These are phyloP conservation scores for Trichosporon sp. DNA, from an alignment of 1,284 basidiomycete genomes.

Conservation along the genomic window DNA sequence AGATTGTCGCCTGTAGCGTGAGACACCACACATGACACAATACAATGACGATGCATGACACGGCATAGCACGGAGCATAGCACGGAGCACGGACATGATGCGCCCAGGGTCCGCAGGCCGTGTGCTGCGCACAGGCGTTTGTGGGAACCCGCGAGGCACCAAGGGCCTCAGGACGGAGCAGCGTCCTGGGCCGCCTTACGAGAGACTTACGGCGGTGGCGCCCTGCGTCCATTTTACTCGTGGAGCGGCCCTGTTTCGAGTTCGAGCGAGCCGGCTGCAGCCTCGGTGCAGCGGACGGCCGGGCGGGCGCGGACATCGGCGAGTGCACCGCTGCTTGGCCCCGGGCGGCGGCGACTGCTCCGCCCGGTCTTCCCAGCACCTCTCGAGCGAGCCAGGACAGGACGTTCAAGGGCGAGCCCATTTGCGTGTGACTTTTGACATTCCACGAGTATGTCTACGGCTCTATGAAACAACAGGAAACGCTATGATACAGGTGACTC, in stretches of 20 bases:
- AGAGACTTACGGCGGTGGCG: not conserved
- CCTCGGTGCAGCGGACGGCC: too few species aligned
- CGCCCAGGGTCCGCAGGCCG: not conserved
- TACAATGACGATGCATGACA: not conserved
- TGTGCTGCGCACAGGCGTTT: not conserved
- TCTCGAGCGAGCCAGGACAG: too few species aligned
- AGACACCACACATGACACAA: not conserved
- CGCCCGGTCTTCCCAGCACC: too few species aligned
- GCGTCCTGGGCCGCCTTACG: not conserved
- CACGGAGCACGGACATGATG: too few species aligned
- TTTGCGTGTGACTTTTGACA: not conserved
- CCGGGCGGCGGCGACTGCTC: not conserved
- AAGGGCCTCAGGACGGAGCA: not conserved
- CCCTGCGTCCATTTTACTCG: not conserved
- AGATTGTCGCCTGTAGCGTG: too few species aligned
- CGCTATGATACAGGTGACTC: conserved; percentile 3
- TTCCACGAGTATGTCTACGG: not conserved
- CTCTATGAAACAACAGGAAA: conserved; percentile 4
- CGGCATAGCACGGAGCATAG: too few species aligned
- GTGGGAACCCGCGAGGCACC: not conserved
- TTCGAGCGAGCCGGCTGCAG: not conserved
- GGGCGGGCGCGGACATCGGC: not conserved
- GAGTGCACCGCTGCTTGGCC: not conserved
- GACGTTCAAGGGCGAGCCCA: too few species aligned
- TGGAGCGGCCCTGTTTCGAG: not conserved